A percentile compares a stretch with the other conserved stretches of the same genome.
Evolutionary conservation across 2,329 filamentous ascomycete genomes (phyloP).

Genomic region (Colletotrichum sp.): DNA sequence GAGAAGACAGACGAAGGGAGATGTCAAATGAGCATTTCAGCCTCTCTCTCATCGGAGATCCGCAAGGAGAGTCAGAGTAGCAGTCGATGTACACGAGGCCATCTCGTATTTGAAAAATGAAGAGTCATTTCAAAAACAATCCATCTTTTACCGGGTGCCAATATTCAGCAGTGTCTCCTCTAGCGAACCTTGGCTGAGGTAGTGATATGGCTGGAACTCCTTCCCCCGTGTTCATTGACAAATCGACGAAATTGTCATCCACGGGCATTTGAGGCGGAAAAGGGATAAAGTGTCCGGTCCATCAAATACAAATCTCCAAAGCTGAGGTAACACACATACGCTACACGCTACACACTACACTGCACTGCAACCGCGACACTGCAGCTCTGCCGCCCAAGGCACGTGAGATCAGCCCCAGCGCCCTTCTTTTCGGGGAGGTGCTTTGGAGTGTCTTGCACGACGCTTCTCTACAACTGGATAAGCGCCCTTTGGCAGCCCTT

Average conservation of each 20-base stretch:
- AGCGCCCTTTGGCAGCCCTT: not conserved
- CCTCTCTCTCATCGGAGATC: not conserved
- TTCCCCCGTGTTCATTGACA: not conserved
- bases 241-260: not conserved
- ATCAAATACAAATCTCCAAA: not conserved
- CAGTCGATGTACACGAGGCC: not conserved
- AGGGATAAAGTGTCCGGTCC: not conserved
- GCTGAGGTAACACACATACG: not conserved
- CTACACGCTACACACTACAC: not conserved
- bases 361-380: not conserved
- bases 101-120: not conserved
- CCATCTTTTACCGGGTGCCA: not conserved
- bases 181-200: not conserved
- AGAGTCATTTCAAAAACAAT: not conserved
- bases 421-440: not conserved
- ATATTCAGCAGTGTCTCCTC: not conserved
- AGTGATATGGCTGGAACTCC: not conserved
- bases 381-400: not conserved
- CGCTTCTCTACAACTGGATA: not conserved
- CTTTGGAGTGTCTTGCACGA: not conserved
- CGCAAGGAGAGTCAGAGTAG: not conserved
- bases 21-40: not conserved
- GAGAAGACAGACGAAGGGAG: not conserved
- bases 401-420: not conserved
- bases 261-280: not conserved